A percentile compares a stretch with the other conserved stretches of the same genome.
phyloP scores from a whole-genome alignment of 2,329 filamentous ascomycete species.

The Botryotinia convoluta region DNA sequence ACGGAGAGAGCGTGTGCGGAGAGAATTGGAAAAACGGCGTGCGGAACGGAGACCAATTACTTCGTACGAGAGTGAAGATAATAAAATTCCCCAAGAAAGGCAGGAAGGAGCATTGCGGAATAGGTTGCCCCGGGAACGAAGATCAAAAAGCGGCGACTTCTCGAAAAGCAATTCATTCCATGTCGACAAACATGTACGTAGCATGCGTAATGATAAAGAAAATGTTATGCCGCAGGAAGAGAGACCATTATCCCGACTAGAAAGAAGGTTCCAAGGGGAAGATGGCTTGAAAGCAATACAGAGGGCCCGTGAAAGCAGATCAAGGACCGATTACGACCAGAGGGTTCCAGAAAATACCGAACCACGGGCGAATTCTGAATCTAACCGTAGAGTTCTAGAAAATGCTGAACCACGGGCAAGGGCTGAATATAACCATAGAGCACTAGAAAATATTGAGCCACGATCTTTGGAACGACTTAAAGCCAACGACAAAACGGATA shows the following conservation, averaged over 20 bases:
- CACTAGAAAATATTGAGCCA: background rate
- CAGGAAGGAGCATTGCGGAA: constrained; percentile 10
- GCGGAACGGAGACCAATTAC: constrained; percentile 12
- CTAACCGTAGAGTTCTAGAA: constrained; percentile 3
- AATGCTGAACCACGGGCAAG: background rate
- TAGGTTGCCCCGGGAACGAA: constrained; percentile 7
- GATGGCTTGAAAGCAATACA: constrained; percentile 13
- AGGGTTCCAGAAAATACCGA: background rate
- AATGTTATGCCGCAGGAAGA: constrained; percentile 5
- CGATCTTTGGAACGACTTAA: constrained; percentile 12
- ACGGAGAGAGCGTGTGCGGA: constrained; percentile 13
- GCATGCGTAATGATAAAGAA: constrained; percentile 6
- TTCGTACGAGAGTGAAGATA: constrained; percentile 13
- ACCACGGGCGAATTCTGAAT: background rate
- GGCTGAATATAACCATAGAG: background rate
- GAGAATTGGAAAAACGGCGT: constrained; percentile 11
- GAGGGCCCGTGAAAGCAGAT: constrained; percentile 13
- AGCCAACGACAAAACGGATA: constrained; percentile 16
- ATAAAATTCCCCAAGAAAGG: constrained; percentile 6
- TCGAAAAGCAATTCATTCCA: background rate
- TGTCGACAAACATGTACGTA: background rate
- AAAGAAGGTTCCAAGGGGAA: constrained; percentile 21
- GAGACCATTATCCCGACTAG: constrained; percentile 18
- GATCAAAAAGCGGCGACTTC: constrained; percentile 16
- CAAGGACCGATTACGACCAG: constrained; percentile 13